Percentiles rank a stretch among this genome's conserved stretches.
phyloP scores from a whole-genome alignment of 179 eudicot species.

The Heliamphora pulchella region DNA sequence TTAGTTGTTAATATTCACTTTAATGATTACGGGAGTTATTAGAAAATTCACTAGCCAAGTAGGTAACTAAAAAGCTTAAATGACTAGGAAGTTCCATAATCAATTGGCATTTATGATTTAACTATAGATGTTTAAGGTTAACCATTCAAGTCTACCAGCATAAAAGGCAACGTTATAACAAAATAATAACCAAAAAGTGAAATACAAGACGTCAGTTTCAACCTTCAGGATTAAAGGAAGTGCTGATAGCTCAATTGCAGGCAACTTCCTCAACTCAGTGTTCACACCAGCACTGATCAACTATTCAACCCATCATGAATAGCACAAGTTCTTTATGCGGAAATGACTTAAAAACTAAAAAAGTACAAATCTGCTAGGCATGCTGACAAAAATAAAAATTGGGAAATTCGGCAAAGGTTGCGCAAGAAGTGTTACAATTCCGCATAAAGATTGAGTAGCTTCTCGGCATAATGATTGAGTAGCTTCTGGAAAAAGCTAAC shows the following conservation, averaged over 20 bases:
- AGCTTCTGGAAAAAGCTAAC: no score
- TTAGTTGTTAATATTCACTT: no score
- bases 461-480: no score
- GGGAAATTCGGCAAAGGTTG: not conserved
- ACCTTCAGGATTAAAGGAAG: conserved; percentile 89
- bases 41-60: not conserved
- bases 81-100: not conserved
- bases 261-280: conserved; percentile 82
- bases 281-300: conserved; percentile 29
- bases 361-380: not conserved
- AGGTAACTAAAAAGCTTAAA: not conserved
- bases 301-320: not conserved
- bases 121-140: no score
- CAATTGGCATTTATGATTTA: no score
- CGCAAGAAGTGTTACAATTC: not conserved
- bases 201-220: conserved; percentile 10
- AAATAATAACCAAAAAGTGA: not conserved
- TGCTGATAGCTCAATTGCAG: conserved; percentile 81
- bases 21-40: not conserved
- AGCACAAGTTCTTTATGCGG: not conserved
- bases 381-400: not conserved
- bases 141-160: no score
- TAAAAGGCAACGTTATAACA: not conserved
- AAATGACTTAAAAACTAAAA: not conserved
- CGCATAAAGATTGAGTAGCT: no score